Percentiles rank a stretch among this genome's conserved stretches.
Evolutionary conservation across 306 rosid species (phyloP).

Genomic region (Quercus ilex): DNA sequence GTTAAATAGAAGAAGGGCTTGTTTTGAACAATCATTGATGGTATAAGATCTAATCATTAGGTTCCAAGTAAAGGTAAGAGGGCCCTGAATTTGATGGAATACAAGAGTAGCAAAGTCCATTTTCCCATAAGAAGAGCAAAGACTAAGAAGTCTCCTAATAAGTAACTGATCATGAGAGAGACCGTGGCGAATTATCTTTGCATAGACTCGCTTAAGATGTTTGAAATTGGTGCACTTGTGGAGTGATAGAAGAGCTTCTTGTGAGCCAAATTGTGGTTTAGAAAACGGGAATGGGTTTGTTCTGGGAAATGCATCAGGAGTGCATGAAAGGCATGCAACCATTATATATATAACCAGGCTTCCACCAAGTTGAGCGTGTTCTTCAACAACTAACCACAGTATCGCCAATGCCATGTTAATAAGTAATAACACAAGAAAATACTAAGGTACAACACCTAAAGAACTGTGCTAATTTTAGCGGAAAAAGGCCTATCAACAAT

Average conservation of each 20-base stretch:
- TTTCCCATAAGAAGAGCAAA: slow-evolving; percentile 47
- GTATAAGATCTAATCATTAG: slow-evolving; percentile 52
- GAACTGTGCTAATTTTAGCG: too few relatives aligned
- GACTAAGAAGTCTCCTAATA: slow-evolving; percentile 44
- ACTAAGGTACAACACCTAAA: too few relatives aligned
- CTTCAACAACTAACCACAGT: neutral
- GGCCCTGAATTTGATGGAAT: slow-evolving; percentile 44
- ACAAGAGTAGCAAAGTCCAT: slow-evolving; percentile 42
- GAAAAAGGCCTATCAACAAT: neutral
- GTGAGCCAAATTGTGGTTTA: slow-evolving; percentile 19
- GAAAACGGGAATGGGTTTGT: slow-evolving; percentile 16
- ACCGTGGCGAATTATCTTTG: slow-evolving; percentile 48
- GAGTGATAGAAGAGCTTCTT: slow-evolving; percentile 45
- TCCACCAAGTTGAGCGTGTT: neutral
- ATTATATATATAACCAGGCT: slow-evolving; percentile 20
- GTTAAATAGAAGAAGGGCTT: slow-evolving; percentile 43
- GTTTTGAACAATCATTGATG: slow-evolving; percentile 32
- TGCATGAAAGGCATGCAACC: slow-evolving; percentile 38
- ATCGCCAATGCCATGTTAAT: neutral
- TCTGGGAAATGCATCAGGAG: slow-evolving; percentile 22
- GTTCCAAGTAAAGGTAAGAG: slow-evolving; percentile 67
- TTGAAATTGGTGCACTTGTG: slow-evolving; percentile 47
- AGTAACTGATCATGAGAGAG: slow-evolving; percentile 54
- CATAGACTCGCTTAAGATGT: slow-evolving; percentile 60
- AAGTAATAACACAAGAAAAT: neutral